Base-by-base conservation (phyloP, 495 filamentous ascomycete genomes). In the Tuber umbilicatum region DNA sequence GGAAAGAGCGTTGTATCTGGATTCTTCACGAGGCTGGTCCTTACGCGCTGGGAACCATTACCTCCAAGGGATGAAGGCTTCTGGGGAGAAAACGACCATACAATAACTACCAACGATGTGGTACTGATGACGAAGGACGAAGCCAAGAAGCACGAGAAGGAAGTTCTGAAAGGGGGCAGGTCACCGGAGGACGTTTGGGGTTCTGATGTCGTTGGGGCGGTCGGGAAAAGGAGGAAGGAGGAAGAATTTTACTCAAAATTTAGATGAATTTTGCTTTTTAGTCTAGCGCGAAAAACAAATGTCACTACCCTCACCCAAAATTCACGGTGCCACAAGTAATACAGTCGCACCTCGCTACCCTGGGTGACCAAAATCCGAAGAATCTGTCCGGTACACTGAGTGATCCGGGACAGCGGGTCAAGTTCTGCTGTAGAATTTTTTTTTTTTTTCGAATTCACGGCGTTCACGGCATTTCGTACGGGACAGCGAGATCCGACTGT, bases 71-170 rank as follows among this genome's bases (percentile, higher is more conserved):
- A 83, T 19, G 84, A 81, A 12, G 85, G 84, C 21, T 84, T 87
- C 0, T 83, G 85, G 69, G 88, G 88, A n/a, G 81, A 87, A 50
- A 86, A 89, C 69, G 90, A 92, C 41, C 94, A 97, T 82, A 92
- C 90, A 75, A 88, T 87, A 39, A 86, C 90, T 9, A 87, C 86
- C 31, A 74, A 86, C 38, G 90, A 97, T 41, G 83, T 99, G 45
- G 95, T 98, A 6, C 92, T 92, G 79, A 93, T 99, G 93, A 98
- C 96, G 12, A 97, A 95, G 83, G 94, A 98, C 75, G 95, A 98
- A 82, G 91, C 90, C n/a, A 85, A 87, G 17, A 86, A 86, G 72
- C 95, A 99, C 81, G 92, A 94, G 81, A 90, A 89, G 76, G 88
- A 93, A 80, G 88, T 97, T 23, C 83, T 98, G n/a, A 89, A 86